phyloP scores from a whole-genome alignment of 1,284 basidiomycete genomes.

The Malassezia sp. region DNA sequence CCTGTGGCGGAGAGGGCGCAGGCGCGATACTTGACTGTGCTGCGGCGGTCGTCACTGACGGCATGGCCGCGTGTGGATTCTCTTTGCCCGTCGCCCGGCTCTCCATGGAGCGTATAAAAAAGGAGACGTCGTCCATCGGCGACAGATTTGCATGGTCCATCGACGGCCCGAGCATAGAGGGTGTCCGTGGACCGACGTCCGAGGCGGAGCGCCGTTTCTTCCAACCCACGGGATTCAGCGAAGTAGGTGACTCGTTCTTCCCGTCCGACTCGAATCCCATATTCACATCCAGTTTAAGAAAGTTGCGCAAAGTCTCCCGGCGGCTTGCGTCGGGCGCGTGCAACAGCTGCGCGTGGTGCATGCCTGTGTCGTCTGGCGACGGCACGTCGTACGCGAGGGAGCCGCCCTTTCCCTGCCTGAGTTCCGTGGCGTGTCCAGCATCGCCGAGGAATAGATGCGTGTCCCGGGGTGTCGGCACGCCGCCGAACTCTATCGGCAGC shows the following conservation, averaged over 20 bases:
- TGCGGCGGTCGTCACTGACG: too few species aligned
- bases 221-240: conserved; percentile 12
- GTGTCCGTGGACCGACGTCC: conserved; percentile 15
- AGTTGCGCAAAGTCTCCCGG: too few species aligned
- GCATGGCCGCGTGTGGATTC: background rate
- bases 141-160: conserved; percentile 5
- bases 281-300: conserved; percentile 15
- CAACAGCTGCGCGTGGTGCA: too few species aligned
- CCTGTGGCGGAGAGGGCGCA: background rate
- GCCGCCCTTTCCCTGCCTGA: too few species aligned
- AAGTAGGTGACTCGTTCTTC: conserved; percentile 9
- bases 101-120: conserved; percentile 8
- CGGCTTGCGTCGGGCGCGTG: too few species aligned
- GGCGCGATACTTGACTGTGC: background rate
- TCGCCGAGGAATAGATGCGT: too few species aligned
- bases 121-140: conserved; percentile 12
- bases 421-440: too few species aligned
- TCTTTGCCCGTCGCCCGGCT: background rate
- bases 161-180: conserved; percentile 7
- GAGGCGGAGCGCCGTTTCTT: conserved; percentile 15
- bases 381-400: too few species aligned
- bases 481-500: too few species aligned
- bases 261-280: conserved; percentile 12
- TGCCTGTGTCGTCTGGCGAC: too few species aligned
- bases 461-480: too few species aligned